Evolutionary conservation across 495 filamentous ascomycete species (phyloP).

Genomic region (Astrocystis sublimbata): DNA sequence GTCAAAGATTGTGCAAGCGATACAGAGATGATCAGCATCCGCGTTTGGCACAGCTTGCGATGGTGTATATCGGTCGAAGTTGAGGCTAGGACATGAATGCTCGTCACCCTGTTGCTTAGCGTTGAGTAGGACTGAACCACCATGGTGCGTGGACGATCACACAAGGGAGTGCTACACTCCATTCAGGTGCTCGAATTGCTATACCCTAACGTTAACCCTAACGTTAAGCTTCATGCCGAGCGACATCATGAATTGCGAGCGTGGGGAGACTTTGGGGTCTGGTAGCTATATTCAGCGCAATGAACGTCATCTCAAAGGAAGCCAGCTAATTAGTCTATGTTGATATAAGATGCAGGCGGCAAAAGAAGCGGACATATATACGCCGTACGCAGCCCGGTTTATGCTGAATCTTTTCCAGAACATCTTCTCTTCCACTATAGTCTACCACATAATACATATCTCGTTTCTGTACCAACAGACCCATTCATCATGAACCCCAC

Average conservation of each 20-base stretch:
- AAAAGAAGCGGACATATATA: background rate
- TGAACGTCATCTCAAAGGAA: background rate
- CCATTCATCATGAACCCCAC: background rate
- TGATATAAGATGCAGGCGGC: background rate
- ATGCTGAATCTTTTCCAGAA: background rate
- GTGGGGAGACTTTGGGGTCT: background rate
- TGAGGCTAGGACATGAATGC: background rate
- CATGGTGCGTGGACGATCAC: background rate
- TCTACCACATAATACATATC: no score
- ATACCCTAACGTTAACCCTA: background rate
- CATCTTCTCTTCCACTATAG: background rate
- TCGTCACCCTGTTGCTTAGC: background rate
- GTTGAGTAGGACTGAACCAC: background rate
- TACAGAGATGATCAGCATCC: background rate
- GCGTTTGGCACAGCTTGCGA: background rate
- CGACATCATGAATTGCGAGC: background rate
- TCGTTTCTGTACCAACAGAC: no score
- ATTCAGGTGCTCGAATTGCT: background rate
- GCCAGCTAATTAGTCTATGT: background rate
- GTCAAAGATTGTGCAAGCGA: no score
- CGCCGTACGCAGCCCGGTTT: background rate
- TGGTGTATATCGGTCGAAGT: background rate
- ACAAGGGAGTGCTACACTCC: background rate
- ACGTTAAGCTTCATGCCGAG: background rate
- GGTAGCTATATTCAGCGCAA: background rate